Conservation (phyloP, 139 green algal species). For the Pedinophyceae sp. region DNA sequence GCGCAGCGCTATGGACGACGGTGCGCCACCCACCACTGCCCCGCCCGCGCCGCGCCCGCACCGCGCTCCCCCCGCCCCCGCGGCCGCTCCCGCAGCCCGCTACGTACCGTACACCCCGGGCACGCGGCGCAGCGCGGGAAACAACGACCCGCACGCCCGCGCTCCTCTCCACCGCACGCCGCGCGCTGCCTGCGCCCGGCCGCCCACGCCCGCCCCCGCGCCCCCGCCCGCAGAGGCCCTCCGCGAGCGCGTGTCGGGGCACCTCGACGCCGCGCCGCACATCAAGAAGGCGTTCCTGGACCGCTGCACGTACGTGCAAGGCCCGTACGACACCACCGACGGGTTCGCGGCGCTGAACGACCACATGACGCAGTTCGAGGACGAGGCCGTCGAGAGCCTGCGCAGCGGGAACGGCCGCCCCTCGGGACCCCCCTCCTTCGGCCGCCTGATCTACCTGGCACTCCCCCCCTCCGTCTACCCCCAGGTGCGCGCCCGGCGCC, state of each 20-base stretch:
- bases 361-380: conserved; percentile 30
- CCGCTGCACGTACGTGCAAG: conserved; percentile 38
- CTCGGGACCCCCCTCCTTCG: conserved; percentile 7
- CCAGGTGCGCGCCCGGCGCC: conserved; percentile 30
- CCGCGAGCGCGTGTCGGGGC: conserved; percentile 28
- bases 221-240: too few relatives aligned
- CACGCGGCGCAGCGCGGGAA: too few relatives aligned
- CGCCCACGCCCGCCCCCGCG: too few relatives aligned
- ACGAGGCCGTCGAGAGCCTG: too few relatives aligned
- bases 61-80: too few relatives aligned
- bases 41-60: too few relatives aligned
- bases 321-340: conserved; percentile 30
- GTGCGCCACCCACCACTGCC: too few relatives aligned
- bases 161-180: too few relatives aligned
- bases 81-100: too few relatives aligned
- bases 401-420: background rate
- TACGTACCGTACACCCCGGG: too few relatives aligned
- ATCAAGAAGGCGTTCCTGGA: conserved; percentile 44
- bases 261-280: conserved; percentile 16
- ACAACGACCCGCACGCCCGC: too few relatives aligned
- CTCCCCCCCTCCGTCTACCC: conserved; percentile 90
- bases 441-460: conserved; percentile 87
- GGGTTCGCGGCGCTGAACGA: conserved; percentile 36
- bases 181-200: too few relatives aligned
- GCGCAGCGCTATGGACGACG: conserved; percentile 34